Base-by-base conservation (phyloP, 257 asterid species). In the Solanum commersonii region DNA sequence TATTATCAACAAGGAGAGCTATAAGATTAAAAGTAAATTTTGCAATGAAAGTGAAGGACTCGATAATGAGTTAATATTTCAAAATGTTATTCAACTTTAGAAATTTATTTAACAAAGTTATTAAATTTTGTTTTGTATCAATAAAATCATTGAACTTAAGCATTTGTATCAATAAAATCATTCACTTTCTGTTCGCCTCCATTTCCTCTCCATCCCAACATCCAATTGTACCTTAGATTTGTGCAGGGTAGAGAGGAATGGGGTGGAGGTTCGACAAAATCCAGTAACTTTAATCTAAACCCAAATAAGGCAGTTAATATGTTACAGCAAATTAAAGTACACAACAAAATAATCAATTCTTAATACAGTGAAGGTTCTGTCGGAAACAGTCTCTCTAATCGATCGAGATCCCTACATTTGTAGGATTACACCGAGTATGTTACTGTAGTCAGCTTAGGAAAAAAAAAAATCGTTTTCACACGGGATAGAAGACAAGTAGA, bases 401-500 rank as follows among this genome's bases (percentile, higher is more conserved):
- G 5, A 63, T 2, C 1, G 3, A 8, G 0, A 52, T 23, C 0
- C 0, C 8, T n/a, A 25, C 13, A 12, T 65, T 7, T 65, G 8
- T 65, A 8, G 0, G 4, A 67, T 67, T 67, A 65, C 4, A 12
- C 18, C 0, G 20, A 11, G 4, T 65, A 67, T 67, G 10, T 25
- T 37, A 42, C 18, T 34, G 84, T 37, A 86, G 6, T 79, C 42
- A 38, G 29, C 67, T 4, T 63, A 5, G 10, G 71, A 29, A 35
- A 56, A 71, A 63, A 37, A 42, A 1, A 16, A 9, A 1, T 89
- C 5, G 63, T 68, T 44, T 88, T 88, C 89, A 72, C 76, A 35
- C 2, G 7, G 46, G 68, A 84, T 77, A 83, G 31, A 86, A 52
- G 86, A 89, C 91, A 87, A 91, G 88, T 63, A 38, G 3, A 83